phyloP scores from a whole-genome alignment of 1,139 yeast species.

The Candida glucosophila region DNA sequence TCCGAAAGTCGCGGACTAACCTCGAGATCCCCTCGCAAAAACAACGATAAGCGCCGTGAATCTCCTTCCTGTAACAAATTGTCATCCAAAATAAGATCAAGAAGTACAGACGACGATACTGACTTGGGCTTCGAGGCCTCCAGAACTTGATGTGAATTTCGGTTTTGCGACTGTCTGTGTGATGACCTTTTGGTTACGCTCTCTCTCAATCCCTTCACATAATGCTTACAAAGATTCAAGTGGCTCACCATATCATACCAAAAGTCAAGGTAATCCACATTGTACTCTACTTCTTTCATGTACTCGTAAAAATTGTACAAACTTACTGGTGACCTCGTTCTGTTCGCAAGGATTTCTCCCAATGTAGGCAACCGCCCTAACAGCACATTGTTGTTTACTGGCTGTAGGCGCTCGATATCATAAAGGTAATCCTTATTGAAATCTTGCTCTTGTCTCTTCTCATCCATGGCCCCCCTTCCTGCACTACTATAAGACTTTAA shows the following conservation, averaged over 20 bases:
- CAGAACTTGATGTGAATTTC: slow-evolving; percentile 18
- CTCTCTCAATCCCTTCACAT: slow-evolving; percentile 70
- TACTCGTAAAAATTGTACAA: slow-evolving; percentile 84
- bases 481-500: too few relatives aligned
- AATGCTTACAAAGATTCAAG: slow-evolving; percentile 76
- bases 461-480: too few relatives aligned
- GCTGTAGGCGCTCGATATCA: slow-evolving; percentile 29
- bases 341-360: slow-evolving; percentile 80
- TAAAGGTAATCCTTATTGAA: slow-evolving; percentile 35
- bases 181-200: slow-evolving; percentile 26
- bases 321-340: slow-evolving; percentile 81
- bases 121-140: slow-evolving; percentile 28
- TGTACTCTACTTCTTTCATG: slow-evolving; percentile 81
- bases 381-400: slow-evolving; percentile 24
- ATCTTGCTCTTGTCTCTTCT: slow-evolving; percentile 28
- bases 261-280: slow-evolving; percentile 84
- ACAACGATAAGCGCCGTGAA: slow-evolving; percentile 37
- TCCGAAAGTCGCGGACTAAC: slow-evolving; percentile 36
- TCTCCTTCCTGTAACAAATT: slow-evolving; percentile 39
- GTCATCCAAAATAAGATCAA: slow-evolving; percentile 38
- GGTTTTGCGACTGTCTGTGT: slow-evolving; percentile 5
- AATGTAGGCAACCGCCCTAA: slow-evolving; percentile 69
- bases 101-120: slow-evolving; percentile 32
- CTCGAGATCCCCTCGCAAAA: slow-evolving; percentile 39
- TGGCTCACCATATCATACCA: slow-evolving; percentile 92